Evolutionary conservation across 2,329 filamentous ascomycete genomes (phyloP).

Genomic region (Trichoderma afroharzianum): DNA sequence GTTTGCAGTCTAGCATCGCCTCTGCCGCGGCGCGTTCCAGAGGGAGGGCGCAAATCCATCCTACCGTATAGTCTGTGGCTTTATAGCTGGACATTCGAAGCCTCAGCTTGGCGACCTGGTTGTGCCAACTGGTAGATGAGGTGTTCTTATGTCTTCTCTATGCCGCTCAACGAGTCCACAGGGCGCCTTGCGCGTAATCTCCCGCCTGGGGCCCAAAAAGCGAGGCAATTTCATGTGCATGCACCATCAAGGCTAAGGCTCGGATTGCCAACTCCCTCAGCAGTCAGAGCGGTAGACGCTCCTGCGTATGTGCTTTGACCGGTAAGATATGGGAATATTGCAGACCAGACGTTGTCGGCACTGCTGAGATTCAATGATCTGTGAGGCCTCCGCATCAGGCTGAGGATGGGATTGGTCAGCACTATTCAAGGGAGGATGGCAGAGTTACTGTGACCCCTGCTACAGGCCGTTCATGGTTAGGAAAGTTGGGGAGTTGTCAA

Average conservation of each 20-base stretch:
- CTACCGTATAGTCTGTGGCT: background rate
- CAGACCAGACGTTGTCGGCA: background rate
- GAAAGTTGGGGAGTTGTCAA: background rate
- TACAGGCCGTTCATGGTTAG: background rate
- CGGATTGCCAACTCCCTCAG: background rate
- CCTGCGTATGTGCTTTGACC: background rate
- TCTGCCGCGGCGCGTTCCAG: background rate
- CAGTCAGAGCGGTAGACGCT: background rate
- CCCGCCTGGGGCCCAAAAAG: background rate
- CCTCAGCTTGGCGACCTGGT: background rate
- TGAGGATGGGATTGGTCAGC: background rate
- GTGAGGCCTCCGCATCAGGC: background rate
- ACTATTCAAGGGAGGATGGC: background rate
- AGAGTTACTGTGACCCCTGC: background rate
- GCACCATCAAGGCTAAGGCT: background rate
- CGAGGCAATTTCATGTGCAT: background rate
- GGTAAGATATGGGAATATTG: background rate
- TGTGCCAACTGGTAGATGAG: background rate
- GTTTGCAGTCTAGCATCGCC: background rate
- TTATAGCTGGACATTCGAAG: background rate
- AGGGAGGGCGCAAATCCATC: background rate
- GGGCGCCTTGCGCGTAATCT: background rate
- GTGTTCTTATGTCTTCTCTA: background rate
- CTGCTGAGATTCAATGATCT: background rate
- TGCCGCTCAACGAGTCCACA: background rate